Conservation (phyloP, 78 protist genomes). For the Capsaspora owczarzaki region DNA sequence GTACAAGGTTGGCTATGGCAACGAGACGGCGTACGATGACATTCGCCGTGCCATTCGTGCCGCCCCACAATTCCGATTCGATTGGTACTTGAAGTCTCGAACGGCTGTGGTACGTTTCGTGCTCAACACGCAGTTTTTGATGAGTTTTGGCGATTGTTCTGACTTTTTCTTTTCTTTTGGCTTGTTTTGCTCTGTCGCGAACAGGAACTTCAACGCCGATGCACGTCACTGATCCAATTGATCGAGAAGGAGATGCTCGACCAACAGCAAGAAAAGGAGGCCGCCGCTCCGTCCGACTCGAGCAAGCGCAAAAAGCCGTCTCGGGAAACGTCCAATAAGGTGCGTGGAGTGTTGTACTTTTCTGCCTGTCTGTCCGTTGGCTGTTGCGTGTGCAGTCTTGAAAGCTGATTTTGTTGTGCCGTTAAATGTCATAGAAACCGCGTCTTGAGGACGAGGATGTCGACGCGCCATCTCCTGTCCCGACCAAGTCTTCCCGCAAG, state of each 20-base stretch:
- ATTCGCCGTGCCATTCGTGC: constrained; percentile 39
- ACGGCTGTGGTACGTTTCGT: neutral
- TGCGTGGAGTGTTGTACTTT: too few species aligned
- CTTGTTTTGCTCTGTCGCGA: neutral
- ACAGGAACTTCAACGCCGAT: constrained; percentile 21
- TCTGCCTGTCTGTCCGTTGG: too few species aligned
- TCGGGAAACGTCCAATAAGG: too few species aligned
- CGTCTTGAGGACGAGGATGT: too few species aligned
- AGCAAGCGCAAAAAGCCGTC: too few species aligned
- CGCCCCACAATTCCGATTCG: constrained; percentile 67
- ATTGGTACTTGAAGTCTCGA: constrained; percentile 74
- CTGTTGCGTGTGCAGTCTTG: too few species aligned
- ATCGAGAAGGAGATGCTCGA: constrained; percentile 27
- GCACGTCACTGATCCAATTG: constrained; percentile 17
- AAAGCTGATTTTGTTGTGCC: too few species aligned
- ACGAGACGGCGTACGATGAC: constrained; percentile 12
- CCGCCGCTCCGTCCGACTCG: too few species aligned
- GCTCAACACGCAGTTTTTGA: neutral
- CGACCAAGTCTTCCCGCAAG: too few species aligned
- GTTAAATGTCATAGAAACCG: too few species aligned
- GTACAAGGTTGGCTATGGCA: constrained; percentile 39
- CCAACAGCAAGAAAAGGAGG: neutral
- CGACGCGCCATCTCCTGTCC: too few species aligned
- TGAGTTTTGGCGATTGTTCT: neutral
- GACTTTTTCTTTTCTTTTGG: neutral